Evolutionary conservation across 768 basidiomycete genomes (phyloP).

Genomic region (Tulasnella sp.): DNA sequence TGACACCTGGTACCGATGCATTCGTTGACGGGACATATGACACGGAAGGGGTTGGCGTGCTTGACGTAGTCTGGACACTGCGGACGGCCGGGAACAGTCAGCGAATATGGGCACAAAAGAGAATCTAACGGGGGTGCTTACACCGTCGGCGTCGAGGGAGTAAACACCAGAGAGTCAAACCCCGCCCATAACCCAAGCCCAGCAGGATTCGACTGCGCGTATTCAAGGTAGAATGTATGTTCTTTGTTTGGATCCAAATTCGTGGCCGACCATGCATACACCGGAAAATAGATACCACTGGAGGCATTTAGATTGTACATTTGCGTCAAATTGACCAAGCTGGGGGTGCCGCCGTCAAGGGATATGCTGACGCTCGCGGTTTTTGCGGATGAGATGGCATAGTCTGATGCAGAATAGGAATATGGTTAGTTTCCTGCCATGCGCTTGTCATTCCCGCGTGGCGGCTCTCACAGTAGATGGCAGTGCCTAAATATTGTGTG

Average conservation of each 20-base stretch:
- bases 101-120: not conserved
- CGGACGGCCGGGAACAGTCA: not conserved
- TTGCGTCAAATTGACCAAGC: conserved; percentile 1
- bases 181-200: not conserved
- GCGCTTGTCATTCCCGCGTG: not conserved
- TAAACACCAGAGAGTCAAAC: conserved; percentile 6
- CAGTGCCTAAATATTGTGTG: not conserved
- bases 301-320: not conserved
- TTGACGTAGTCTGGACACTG: not conserved
- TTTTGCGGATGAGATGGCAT: not conserved
- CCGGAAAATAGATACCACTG: conserved; percentile 3
- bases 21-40: not conserved
- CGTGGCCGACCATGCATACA: conserved; percentile 4
- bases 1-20: not conserved
- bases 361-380: not conserved
- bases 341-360: not conserved
- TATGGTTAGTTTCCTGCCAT: not conserved
- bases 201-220: not conserved
- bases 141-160: not conserved
- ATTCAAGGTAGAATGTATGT: conserved; percentile 1
- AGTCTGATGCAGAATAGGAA: not conserved
- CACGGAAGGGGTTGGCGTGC: not conserved
- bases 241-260: conserved; percentile 7
- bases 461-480: conserved; percentile 3
- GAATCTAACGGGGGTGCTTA: not conserved